Base-by-base conservation (phyloP, 129 eudicot species). In the Pseudognaphalium luteoalbum region DNA sequence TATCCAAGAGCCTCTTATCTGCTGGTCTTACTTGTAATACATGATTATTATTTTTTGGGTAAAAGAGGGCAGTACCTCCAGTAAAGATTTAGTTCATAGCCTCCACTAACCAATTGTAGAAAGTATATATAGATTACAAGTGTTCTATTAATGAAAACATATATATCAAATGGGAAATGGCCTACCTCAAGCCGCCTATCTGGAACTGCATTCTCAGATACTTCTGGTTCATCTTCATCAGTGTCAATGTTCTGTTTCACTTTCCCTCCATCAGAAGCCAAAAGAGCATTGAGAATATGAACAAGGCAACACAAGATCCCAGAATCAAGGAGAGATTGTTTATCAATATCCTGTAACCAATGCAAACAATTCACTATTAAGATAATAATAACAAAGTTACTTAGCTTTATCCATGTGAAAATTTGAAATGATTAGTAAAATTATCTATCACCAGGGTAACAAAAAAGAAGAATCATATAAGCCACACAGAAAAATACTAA, bases 271-370 rank as follows among this genome's bases (percentile, higher is more conserved):
- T 76, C 80, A 51, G 89, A 82, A 74, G 83, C 93, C 86, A 95
- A 84, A 81, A 95, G 89, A 80, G 93, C 87, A 83, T 83, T 81
- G 17, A 95, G 90, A 78, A 95, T 83, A 84, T 95, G 88, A 79
- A 91, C 88, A 32, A 95, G 93, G 80, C 99, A 95, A 71, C 92
- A 87, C 72, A 95, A 77, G 62, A 95, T 95, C 76, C 99, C 99
- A 47, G 99, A 91, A 85, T 95, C 99, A 71, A 95, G 95, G 60
- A 95, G 97, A 51, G 96, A 91, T 81, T 89, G 97, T 80, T 89
- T 91, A 85, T 95, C 99, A 86, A 87, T 78, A 35, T 88, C 86
- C 99, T 95, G 96, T 82, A 77, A 68, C 72, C 30, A 65, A 76
- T 33, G 79, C 68, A 51, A 25, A 77, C 33, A 22, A 47, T 79